Evolutionary conservation across 2,329 filamentous ascomycete genomes (phyloP).

Genomic region (Ascosphaera acerosa): DNA sequence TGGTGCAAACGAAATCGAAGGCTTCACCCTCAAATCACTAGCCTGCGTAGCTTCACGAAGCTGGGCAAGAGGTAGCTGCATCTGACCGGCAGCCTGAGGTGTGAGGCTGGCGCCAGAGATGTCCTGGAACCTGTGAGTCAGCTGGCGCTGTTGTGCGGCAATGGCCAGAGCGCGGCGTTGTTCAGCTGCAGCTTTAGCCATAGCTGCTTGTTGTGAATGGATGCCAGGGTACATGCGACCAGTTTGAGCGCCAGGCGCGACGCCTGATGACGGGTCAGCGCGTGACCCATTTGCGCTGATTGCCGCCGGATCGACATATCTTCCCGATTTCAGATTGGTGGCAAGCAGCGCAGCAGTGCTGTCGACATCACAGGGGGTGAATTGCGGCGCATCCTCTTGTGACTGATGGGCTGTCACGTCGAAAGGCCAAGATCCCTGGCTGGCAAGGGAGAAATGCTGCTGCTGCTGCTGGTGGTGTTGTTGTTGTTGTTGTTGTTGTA

Average conservation of each 20-base stretch:
- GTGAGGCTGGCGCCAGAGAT: constrained; percentile 8
- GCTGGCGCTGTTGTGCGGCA: constrained; percentile 23
- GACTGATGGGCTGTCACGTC: no score
- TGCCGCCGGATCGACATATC: no score
- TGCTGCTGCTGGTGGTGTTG: neutral
- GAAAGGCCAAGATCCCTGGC: no score
- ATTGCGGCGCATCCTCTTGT: no score
- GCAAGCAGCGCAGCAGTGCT: no score
- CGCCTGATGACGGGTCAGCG: no score
- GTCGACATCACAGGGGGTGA: no score
- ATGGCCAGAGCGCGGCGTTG: constrained; percentile 14
- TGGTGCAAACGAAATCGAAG: neutral
- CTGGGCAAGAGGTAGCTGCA: neutral
- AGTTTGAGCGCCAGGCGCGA: constrained; percentile 26
- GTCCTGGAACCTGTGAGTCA: constrained; percentile 32
- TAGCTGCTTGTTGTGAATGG: constrained; percentile 66
- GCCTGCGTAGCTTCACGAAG: neutral
- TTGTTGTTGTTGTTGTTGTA: constrained; percentile 1
- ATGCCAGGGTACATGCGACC: constrained; percentile 78
- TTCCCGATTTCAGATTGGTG: no score
- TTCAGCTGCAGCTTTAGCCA: constrained; percentile 48
- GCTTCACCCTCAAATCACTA: neutral
- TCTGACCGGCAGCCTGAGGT: constrained; percentile 3
- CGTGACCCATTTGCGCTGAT: no score
- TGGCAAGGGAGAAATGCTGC: no score